These are phyloP conservation scores for Pseudogymnoascus sp. DNA, from an alignment of 2,329 filamentous ascomycete genomes.

Conservation along the genomic window DNA sequence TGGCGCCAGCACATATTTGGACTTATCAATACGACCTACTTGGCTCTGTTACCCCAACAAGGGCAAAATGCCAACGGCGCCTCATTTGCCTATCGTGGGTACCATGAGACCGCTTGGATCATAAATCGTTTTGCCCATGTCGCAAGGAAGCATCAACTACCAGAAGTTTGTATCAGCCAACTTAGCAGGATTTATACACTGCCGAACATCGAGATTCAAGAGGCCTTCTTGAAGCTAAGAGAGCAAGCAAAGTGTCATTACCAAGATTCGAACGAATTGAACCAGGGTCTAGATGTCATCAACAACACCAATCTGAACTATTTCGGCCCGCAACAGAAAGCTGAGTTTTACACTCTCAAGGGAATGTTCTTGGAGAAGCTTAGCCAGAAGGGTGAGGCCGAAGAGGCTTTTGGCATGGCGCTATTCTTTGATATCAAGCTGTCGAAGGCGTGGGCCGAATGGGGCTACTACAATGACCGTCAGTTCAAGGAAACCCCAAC, in stretches of 20 bases:
- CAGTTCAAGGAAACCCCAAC: constrained; percentile 86
- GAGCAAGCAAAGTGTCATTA: constrained; percentile 99
- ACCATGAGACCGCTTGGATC: constrained; percentile 99
- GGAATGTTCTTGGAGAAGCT: constrained; percentile 98
- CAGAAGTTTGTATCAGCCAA: constrained; percentile 95
- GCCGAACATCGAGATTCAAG: constrained; percentile 98
- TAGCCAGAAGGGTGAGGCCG: constrained; percentile 80
- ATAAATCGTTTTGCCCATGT: constrained; percentile 99
- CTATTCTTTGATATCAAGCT: constrained; percentile 92
- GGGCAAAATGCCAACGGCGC: constrained; percentile 69
- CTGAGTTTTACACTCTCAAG: constrained; percentile 97
- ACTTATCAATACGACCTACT: constrained; percentile 89
- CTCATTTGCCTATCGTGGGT: constrained; percentile 92
- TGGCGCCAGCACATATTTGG: constrained; percentile 99
- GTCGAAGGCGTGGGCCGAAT: constrained; percentile 97
- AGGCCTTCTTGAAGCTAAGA: constrained; percentile 95
- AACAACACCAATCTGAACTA: constrained; percentile 99
- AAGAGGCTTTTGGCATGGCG: constrained; percentile 88
- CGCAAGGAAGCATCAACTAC: constrained; percentile 89
- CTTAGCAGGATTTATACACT: constrained; percentile 96
- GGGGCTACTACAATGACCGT: constrained; percentile 96
- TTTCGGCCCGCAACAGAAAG: constrained; percentile 91
- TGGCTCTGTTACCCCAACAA: constrained; percentile 71
- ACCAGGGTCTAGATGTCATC: constrained; percentile 90
- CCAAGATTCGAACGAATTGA: constrained; percentile 86